Conservation (phyloP, 495 filamentous ascomycete genomes). For the Neurospora discreta region DNA sequence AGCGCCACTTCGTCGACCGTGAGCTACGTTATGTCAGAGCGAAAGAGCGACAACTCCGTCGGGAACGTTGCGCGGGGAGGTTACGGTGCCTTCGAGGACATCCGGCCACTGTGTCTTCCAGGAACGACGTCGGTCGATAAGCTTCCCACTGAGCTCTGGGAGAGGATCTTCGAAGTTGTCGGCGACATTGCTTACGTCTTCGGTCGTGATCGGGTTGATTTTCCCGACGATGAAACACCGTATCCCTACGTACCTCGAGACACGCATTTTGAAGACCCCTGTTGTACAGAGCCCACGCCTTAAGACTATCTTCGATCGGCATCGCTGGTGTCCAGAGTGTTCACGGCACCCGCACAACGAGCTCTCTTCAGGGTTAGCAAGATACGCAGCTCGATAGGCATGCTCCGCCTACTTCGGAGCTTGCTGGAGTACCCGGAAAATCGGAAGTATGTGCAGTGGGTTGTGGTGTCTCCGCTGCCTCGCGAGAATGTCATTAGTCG, state of each 20-base stretch:
- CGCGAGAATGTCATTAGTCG: not conserved
- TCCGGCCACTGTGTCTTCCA: not conserved
- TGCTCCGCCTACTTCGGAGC: not conserved
- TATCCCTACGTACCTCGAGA: not conserved
- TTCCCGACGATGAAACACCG: not conserved
- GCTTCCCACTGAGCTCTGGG: not conserved
- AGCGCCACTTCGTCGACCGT: not conserved
- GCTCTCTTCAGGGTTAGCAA: not conserved
- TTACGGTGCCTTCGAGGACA: not conserved
- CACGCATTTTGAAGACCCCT: not conserved
- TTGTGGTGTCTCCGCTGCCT: not conserved
- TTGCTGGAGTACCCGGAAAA: not conserved
- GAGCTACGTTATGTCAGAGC: not conserved
- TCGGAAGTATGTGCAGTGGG: not conserved
- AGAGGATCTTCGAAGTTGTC: not conserved
- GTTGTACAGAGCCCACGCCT: not conserved
- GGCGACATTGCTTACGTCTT: not conserved
- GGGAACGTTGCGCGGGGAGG: not conserved
- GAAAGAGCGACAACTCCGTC: not conserved
- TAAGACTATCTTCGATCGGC: not conserved
- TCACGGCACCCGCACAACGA: not conserved
- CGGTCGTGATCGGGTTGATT: not conserved
- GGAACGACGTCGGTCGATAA: not conserved
- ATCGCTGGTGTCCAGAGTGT: not conserved
- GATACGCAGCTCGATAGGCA: not conserved